Evolutionary conservation across 768 basidiomycete genomes (phyloP), one percentile per base, ranked within the genome.

Genomic region (Collybiopsis luxurians): DNA sequence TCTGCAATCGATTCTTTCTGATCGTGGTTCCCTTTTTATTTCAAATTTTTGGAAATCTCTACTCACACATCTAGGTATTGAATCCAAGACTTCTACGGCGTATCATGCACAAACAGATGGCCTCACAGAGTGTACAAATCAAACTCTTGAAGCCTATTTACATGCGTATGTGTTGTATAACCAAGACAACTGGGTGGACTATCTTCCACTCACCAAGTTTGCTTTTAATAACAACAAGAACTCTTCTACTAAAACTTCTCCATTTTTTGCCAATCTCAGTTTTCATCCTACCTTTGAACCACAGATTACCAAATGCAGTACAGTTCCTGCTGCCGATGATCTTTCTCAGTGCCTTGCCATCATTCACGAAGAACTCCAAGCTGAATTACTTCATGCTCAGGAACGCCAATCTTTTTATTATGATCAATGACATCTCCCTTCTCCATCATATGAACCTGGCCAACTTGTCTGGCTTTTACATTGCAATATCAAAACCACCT

Each of bases 31-130:
- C 3, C 46, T 60, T 11, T 77, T 77, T 48, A 56, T 71, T 5
- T 73, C 75, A 1, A 53, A 66, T n/a, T 74, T 73, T 52, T 71
- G 64, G 60, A 55, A 54, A 36, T 57, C 59, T 12, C 56, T 62
- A 1, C 36, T 51, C 11, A 52, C 57, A n/a, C 47, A 52, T 0
- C 26, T 56, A 3, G 26, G 47, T 27, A 60, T 66, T n/a, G 23
- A 54, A 36, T 23, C 60, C 0, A 43, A 56, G 51, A 64, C 64
- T 2, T 75, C 70, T 1, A 77, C 76, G 0, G 73, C 75, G 0
- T 80, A 74, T 59, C 80, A 81, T 45, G 78, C 76, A 0, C 69
- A 80, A 61, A 72, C 74, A 2, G 72, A 79, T 51, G 67, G 71
- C 49, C 70, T 67, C 36, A 74, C 73, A 0, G 74, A 61, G n/a